phyloP scores from a whole-genome alignment of 208 protist species.

The Naegleria fowleri region DNA sequence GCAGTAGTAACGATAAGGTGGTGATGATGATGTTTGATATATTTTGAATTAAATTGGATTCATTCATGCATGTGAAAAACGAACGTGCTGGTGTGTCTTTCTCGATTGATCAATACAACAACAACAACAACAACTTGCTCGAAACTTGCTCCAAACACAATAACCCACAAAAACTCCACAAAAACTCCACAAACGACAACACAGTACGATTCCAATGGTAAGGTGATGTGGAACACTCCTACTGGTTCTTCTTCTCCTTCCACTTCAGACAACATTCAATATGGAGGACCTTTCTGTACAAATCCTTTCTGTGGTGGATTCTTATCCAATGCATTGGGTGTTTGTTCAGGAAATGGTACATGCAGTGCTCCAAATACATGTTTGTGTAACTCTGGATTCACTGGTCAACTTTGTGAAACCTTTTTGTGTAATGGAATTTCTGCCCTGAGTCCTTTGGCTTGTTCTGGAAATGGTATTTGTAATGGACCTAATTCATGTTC shows the following conservation, averaged over 20 bases:
- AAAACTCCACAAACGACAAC: no score
- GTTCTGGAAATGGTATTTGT: background rate
- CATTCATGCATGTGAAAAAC: no score
- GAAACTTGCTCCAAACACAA: no score
- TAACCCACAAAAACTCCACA: no score
- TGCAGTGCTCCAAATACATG: background rate
- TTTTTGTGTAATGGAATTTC: background rate
- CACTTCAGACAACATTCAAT: background rate
- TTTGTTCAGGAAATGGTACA: background rate
- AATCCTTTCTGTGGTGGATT: background rate
- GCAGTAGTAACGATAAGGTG: no score
- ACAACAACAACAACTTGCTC: no score
- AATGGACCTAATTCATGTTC: background rate
- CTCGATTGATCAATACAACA: no score
- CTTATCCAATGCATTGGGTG: background rate
- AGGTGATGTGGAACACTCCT: background rate
- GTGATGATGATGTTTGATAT: no score
- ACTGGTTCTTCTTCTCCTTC: background rate
- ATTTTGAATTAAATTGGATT: no score
- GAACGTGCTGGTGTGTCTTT: no score
- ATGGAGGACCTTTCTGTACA: background rate
- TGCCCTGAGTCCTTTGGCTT: background rate
- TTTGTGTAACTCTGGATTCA: background rate
- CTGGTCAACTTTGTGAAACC: background rate
- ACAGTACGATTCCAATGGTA: background rate